Evolutionary conservation across 2,329 filamentous ascomycete genomes (phyloP).

Genomic region (Monosporascus sp.): DNA sequence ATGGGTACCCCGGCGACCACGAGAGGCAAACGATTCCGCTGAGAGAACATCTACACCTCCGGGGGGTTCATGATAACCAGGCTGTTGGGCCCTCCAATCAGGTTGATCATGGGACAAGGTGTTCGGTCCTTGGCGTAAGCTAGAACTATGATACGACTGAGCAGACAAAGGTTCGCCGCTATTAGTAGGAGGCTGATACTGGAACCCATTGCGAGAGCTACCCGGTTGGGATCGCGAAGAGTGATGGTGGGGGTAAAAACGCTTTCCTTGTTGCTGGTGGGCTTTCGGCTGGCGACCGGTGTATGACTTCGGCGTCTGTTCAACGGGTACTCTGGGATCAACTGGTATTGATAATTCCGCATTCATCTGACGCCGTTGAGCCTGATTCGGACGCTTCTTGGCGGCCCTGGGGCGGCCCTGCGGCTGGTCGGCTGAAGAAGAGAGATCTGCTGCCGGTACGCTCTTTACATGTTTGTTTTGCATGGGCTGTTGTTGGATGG

Average conservation of each 20-base stretch:
- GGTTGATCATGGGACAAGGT: conserved; percentile 11
- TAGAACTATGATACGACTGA: conserved; percentile 10
- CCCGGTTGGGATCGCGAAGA: conserved; percentile 27
- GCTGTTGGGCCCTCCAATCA: conserved; percentile 19
- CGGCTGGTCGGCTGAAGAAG: not conserved
- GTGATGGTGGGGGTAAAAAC: conserved; percentile 14
- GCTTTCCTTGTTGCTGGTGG: conserved; percentile 14
- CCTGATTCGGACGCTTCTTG: conserved; percentile 55
- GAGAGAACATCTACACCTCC: conserved; percentile 17
- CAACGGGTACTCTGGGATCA: conserved; percentile 33
- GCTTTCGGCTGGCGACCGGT: conserved; percentile 25
- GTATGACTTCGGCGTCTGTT: conserved; percentile 24
- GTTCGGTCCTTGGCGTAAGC: conserved; percentile 9
- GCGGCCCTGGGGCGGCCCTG: conserved; percentile 21
- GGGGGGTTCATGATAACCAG: conserved; percentile 6
- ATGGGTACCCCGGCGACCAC: conserved; percentile 16
- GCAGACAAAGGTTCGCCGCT: conserved; percentile 4
- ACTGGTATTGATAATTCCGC: conserved; percentile 53
- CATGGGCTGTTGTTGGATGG: not conserved
- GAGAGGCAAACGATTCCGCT: conserved; percentile 19
- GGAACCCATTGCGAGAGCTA: conserved; percentile 8
- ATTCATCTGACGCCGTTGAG: conserved; percentile 58
- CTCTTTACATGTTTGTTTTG: not conserved
- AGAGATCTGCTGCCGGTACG: not conserved
- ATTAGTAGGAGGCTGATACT: conserved; percentile 8